Percentiles rank a stretch among this genome's conserved stretches.
Evolutionary conservation across 1,284 basidiomycete species (phyloP).

Genomic region (Ganoderma multipileum): DNA sequence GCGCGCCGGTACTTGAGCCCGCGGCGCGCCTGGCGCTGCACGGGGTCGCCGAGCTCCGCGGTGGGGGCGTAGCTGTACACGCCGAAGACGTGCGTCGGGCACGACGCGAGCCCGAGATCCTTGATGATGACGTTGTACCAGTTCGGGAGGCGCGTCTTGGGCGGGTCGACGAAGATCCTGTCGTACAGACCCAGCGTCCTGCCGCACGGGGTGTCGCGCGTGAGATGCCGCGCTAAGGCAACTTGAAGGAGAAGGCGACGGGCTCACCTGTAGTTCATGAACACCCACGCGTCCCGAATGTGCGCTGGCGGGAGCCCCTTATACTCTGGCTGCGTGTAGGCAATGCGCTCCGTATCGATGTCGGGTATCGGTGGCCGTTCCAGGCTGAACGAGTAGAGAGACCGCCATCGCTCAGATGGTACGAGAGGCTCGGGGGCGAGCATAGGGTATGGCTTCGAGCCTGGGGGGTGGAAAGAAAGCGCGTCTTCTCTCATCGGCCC

Average conservation of each 20-base stretch:
- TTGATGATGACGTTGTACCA: conserved; percentile 29
- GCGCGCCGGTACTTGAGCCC: conserved; percentile 9
- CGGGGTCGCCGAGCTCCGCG: conserved; percentile 6
- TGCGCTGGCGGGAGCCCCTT: conserved; percentile 15
- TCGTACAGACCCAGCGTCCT: conserved; percentile 24
- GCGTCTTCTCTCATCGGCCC: neutral
- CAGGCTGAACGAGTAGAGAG: conserved; percentile 17
- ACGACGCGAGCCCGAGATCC: conserved; percentile 26
- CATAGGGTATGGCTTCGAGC: neutral
- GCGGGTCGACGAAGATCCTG: conserved; percentile 25
- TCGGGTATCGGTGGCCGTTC: conserved; percentile 17
- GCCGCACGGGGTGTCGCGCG: neutral
- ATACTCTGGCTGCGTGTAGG: conserved; percentile 14
- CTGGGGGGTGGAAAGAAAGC: neutral
- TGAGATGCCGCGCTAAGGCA: neutral
- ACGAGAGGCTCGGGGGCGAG: conserved; percentile 13
- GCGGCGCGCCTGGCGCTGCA: conserved; percentile 8
- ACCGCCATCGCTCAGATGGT: conserved; percentile 16
- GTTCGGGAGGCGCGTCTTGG: conserved; percentile 22
- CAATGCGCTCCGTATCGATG: conserved; percentile 17
- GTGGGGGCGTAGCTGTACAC: conserved; percentile 21
- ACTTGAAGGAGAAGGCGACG: too few species aligned
- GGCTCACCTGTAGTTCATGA: conserved; percentile 20
- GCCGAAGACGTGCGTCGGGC: conserved; percentile 33
- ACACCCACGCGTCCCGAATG: conserved; percentile 20